Percentiles rank a stretch among this genome's conserved stretches.
These are phyloP conservation scores for Gastrolobium bilobum DNA, from an alignment of 306 rosid species.

Conservation along the genomic window DNA sequence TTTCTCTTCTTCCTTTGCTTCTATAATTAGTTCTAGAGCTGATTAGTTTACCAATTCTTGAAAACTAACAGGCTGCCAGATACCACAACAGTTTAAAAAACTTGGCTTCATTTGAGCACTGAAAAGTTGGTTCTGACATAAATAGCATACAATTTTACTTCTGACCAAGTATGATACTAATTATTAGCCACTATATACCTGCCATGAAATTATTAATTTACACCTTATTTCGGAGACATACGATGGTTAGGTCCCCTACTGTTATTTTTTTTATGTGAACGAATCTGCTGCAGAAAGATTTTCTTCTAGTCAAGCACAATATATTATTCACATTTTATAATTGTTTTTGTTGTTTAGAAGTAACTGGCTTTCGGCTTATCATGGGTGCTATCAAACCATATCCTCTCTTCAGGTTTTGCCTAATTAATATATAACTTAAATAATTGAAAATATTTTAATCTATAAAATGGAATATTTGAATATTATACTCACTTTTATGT, in stretches of 20 bases:
- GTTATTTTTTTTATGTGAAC: constrained; percentile 35
- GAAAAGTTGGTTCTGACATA: constrained; percentile 24
- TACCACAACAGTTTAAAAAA: neutral
- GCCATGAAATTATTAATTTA: constrained; percentile 35
- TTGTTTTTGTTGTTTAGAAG: constrained; percentile 22
- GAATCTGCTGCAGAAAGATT: constrained; percentile 63
- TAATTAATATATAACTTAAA: constrained; percentile 32
- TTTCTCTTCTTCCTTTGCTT: neutral
- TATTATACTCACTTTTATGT: constrained; percentile 50
- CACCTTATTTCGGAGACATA: constrained; percentile 49
- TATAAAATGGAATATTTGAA: constrained; percentile 43
- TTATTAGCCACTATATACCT: constrained; percentile 18
- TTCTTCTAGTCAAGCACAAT: constrained; percentile 48
- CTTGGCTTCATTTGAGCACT: neutral
- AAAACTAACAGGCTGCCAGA: constrained; percentile 15
- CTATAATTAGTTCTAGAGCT: neutral
- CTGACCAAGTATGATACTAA: constrained; percentile 15
- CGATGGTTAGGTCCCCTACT: constrained; percentile 40
- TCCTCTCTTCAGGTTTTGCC: constrained; percentile 56
- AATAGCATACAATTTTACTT: constrained; percentile 2
- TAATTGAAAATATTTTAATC: constrained; percentile 8
- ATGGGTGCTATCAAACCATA: constrained; percentile 62
- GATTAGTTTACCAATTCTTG: neutral
- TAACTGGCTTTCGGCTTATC: constrained; percentile 57
- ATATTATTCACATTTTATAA: constrained; percentile 26